Evolutionary conservation across 257 asterid species (phyloP), one percentile per base, ranked within the genome.

Genomic region (Anisodus tanguticus): DNA sequence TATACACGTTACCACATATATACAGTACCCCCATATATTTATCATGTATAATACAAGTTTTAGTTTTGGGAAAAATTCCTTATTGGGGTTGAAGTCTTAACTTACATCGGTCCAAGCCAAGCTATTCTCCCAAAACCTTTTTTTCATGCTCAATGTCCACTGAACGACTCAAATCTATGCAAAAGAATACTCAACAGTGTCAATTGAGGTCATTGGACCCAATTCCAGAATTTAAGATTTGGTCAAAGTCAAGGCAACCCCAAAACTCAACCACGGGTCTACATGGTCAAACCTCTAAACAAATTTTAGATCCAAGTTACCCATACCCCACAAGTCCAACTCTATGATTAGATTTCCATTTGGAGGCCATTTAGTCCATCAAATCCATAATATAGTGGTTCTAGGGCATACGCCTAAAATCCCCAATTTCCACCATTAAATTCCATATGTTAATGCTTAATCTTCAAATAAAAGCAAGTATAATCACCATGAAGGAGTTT

Each of bases 391-490:
- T 69, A 39, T 41, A 69, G 53, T 69, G 78, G 39, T 39, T 41
- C 15, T 69, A 9, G 78, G 54, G 78, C 13, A 37, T 69, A 39
- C 4, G n/a, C 26, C 26, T 69, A 8, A 69, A 69, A 69, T 41
- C 31, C 54, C 54, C 12, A 3, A 39, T 39, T 69, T 69, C 78
- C 78, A 6, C 6, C 53, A 6, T 31, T 67, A 13, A n/a, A 19
- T 67, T 67, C 49, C 74, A 67, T 35, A 12, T 67, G 13, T 67
- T 67, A 67, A 67, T 35, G 74, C 19, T 12, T 67, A 35, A 12
- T 67, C 74, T 67, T 67, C 74, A 67, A 67, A 6, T 67, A 67
- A 67, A 60, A 35, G n/a, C 49, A 67, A 67, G 74, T 67, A 35
- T 35, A 67, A 67, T 35, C 49, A 35, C 74, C 11, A 35, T 67